These are phyloP conservation scores for Bretschneidera sinensis DNA, from an alignment of 345 rosid genomes.

Conservation along the genomic window DNA sequence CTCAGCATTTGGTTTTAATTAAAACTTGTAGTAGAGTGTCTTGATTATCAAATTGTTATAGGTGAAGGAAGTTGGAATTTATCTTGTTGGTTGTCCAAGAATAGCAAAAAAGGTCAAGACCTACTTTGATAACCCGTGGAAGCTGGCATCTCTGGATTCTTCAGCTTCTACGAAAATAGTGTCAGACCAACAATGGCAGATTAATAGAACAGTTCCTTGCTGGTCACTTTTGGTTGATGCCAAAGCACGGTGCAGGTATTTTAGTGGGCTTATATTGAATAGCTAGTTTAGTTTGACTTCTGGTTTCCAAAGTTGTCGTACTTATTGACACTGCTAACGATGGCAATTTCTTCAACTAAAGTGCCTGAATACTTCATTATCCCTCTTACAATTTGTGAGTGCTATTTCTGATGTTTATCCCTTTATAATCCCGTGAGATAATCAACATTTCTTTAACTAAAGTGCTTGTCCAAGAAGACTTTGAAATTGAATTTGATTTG, in stretches of 20 bases:
- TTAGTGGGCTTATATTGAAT: conserved; percentile 3
- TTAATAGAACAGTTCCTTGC: conserved; percentile 75
- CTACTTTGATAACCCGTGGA: conserved; percentile 68
- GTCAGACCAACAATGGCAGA: conserved; percentile 70
- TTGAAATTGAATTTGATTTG: neutral
- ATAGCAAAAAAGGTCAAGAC: conserved; percentile 47
- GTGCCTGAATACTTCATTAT: neutral
- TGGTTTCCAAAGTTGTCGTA: neutral
- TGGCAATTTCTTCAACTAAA: neutral
- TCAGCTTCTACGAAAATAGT: conserved; percentile 40
- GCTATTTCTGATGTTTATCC: neutral
- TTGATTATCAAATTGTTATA: conserved; percentile 19
- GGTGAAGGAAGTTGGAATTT: conserved; percentile 88
- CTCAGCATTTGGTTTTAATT: neutral
- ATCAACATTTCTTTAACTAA: too few relatives aligned
- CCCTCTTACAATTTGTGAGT: neutral
- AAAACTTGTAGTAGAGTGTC: conserved; percentile 4
- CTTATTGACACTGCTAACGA: neutral
- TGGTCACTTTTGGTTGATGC: conserved; percentile 73
- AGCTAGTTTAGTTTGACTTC: neutral
- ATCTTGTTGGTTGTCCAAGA: conserved; percentile 61
- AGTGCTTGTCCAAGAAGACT: too few relatives aligned
- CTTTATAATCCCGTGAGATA: too few relatives aligned
- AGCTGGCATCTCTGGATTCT: conserved; percentile 53
- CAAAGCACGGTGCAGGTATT: conserved; percentile 55